Conservation (phyloP, 305 asterid genomes). For the Fraxinus xanthoxyloides region DNA sequence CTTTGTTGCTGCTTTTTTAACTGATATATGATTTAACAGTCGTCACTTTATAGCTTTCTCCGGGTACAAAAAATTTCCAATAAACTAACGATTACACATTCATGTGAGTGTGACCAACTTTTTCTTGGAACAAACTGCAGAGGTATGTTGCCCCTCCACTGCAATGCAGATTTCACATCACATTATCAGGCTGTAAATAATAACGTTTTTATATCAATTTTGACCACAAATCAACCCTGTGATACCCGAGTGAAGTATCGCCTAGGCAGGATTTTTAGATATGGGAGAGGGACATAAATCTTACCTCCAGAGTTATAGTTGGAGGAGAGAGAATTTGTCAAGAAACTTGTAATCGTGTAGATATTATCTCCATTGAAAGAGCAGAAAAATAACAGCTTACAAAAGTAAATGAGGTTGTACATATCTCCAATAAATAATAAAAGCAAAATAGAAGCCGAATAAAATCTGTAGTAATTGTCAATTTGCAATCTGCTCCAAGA, state of each 20-base stretch:
- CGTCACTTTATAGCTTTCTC: neutral
- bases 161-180: neutral
- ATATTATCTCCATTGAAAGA: neutral
- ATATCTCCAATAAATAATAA: neutral
- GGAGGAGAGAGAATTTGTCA: neutral
- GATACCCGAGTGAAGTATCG: neutral
- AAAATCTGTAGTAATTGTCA: neutral
- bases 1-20: neutral
- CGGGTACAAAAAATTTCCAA: neutral
- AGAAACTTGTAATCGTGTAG: neutral
- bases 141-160: neutral
- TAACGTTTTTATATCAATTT: neutral
- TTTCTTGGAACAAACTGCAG: neutral
- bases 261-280: neutral
- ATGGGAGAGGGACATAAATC: neutral
- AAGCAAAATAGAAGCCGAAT: neutral
- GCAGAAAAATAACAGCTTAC: neutral
- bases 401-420: neutral
- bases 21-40: neutral
- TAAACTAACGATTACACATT: neutral
- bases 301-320: neutral
- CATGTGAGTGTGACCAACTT: neutral
- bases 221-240: neutral
- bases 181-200: neutral
- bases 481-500: neutral